Evolutionary conservation across 2,329 filamentous ascomycete genomes (phyloP), one percentile per base, ranked within the genome.

Genomic region (Phoma sp.): DNA sequence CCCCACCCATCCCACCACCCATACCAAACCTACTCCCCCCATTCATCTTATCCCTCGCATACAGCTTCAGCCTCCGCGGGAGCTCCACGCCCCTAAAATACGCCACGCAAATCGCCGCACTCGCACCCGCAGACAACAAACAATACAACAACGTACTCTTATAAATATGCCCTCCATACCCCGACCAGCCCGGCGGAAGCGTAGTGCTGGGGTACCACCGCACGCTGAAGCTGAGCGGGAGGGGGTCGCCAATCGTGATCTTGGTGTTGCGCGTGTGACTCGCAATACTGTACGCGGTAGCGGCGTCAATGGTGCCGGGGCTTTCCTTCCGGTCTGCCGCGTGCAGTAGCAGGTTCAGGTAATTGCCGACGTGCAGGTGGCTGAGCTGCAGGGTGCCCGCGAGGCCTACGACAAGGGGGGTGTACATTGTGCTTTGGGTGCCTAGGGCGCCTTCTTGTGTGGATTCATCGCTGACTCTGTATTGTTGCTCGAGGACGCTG

Each of bases 261-360:
- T 87, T 87, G 1, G 80, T 79, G 4, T 81, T 78, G 76, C 82
- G 42, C 68, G 81, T 42, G 74, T 78, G 38, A 17, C 90, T 86
- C 14, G 88, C 90, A 2, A 93, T 89, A 61, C 87, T 91, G 77
- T 99, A 98, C 5, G 93, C 93, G 3, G 91, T 87, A 18, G 88
- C 93, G 14, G 91, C 93, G 68, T 96, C 91, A 34, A 96, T 84
- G 15, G 93, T 92, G 25, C 93, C 93, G 17, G 85, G 77, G n/a
- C 74, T 53, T 34, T 77, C 52, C 56, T 68, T 58, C 59, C 74
- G 74, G 23, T 87, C 76, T 83, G 86, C 77, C 81, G 88, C 62
- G 78, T 87, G 95, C 63, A 97, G 82, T 49, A 98, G 81, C 57
- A 98, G 87, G 73, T 98, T 98, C 74, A 98, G 83, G 69, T 91